A percentile compares a stretch with the other conserved stretches of the same genome.
These are phyloP conservation scores for Globisporangium cylindrosporum DNA, from an alignment of 352 stramenopile species.

Conservation along the genomic window DNA sequence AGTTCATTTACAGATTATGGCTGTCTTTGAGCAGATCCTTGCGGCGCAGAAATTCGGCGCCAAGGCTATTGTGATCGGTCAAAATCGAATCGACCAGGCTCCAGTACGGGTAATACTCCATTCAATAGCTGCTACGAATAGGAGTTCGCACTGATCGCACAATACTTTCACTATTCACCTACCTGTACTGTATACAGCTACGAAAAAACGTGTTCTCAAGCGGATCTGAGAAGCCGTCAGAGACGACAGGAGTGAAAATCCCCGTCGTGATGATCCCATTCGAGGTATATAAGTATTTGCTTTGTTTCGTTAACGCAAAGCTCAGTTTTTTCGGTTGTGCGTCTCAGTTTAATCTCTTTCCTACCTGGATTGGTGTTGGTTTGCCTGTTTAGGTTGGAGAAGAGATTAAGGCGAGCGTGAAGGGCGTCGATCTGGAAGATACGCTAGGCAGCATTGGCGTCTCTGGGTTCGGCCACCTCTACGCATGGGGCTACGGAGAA, in stretches of 20 bases:
- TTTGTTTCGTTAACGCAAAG: background rate
- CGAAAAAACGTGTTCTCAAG: constrained; percentile 41
- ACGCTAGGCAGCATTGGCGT: constrained; percentile 43
- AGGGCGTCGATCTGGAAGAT: constrained; percentile 45
- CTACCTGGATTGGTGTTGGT: background rate
- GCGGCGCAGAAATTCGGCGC: constrained; percentile 58
- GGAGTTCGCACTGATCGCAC: too few species aligned
- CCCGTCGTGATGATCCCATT: constrained; percentile 60
- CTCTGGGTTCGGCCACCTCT: constrained; percentile 41
- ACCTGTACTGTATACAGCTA: constrained; percentile 26
- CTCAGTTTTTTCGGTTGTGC: background rate
- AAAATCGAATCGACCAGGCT: constrained; percentile 51
- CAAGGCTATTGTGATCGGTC: constrained; percentile 58
- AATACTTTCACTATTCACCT: background rate
- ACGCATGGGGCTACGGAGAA: constrained; percentile 66
- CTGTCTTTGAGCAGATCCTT: constrained; percentile 38
- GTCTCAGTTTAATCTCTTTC: background rate
- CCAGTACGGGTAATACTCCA: constrained; percentile 34
- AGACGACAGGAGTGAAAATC: constrained; percentile 55
- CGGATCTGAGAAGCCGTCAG: constrained; percentile 30
- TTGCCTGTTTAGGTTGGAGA: constrained; percentile 26
- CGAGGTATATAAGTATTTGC: constrained; percentile 22
- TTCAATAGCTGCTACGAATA: background rate
- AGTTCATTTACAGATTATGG: background rate
- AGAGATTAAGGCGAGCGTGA: constrained; percentile 42